These are phyloP conservation scores for Argentina anserina DNA, from an alignment of 306 rosid genomes.

Conservation along the genomic window DNA sequence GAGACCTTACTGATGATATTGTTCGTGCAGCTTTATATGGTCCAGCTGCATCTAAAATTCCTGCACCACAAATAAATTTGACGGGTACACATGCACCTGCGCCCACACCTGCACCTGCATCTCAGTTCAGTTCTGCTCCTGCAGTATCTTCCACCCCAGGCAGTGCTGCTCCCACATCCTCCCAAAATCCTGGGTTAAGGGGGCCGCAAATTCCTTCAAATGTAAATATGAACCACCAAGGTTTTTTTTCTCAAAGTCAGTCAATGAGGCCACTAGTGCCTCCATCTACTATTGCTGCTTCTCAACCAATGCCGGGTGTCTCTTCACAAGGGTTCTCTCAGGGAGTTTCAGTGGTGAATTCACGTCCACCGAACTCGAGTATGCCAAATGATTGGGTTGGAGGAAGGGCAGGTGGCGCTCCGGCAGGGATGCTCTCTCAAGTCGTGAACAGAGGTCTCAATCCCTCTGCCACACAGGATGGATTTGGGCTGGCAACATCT, in stretches of 20 bases:
- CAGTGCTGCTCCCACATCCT: slow-evolving; percentile 35
- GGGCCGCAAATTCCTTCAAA: slow-evolving; percentile 44
- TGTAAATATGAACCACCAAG: slow-evolving; percentile 36
- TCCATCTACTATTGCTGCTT: slow-evolving; percentile 35
- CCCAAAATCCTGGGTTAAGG: slow-evolving; percentile 49
- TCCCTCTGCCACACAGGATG: slow-evolving; percentile 43
- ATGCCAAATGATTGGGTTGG: slow-evolving; percentile 44
- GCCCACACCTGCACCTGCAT: slow-evolving; percentile 41
- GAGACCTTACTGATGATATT: slow-evolving; percentile 77
- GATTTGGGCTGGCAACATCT: slow-evolving; percentile 48
- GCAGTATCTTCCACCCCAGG: slow-evolving; percentile 37
- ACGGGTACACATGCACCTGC: slow-evolving; percentile 37
- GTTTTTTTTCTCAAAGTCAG: slow-evolving; percentile 38
- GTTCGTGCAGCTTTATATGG: slow-evolving; percentile 92
- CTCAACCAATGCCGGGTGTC: slow-evolving; percentile 34
- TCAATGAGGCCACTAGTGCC: slow-evolving; percentile 46
- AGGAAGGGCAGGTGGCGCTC: slow-evolving; percentile 45
- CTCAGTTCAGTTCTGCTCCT: slow-evolving; percentile 43
- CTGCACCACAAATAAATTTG: slow-evolving; percentile 81
- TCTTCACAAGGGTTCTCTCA: slow-evolving; percentile 49
- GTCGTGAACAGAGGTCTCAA: slow-evolving; percentile 41
- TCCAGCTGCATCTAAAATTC: slow-evolving; percentile 89
- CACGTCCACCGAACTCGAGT: slow-evolving; percentile 32
- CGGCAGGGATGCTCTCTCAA: slow-evolving; percentile 35
- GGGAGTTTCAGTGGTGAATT: slow-evolving; percentile 32